phyloP scores from a whole-genome alignment of 2,329 filamentous ascomycete species.

The Sporothrix protearum region DNA sequence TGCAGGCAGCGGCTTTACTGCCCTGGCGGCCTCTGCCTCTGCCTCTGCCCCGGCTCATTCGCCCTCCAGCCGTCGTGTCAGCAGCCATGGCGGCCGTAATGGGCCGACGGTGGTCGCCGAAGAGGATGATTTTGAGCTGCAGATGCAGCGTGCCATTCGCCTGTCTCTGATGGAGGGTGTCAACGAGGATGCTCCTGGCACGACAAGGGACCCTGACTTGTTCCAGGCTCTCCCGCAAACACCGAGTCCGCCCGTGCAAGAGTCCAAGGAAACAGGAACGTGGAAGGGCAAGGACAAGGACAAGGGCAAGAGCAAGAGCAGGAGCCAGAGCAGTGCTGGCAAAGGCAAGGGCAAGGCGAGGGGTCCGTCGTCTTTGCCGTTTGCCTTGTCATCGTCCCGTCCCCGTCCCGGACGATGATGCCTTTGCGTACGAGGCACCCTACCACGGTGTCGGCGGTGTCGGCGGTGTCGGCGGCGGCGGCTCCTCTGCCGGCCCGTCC shows the following conservation, averaged over 20 bases:
- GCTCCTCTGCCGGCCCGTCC: neutral
- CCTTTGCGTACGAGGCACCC: neutral
- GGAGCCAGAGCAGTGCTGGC: conserved; percentile 21
- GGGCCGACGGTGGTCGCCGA: conserved; percentile 35
- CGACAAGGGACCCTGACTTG: neutral
- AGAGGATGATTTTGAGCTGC: conserved; percentile 54
- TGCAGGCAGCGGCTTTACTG: conserved; percentile 22
- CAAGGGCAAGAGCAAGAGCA: conserved; percentile 17
- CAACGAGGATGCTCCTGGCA: conserved; percentile 37
- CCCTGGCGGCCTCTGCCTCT: conserved; percentile 27
- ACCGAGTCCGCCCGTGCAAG: neutral
- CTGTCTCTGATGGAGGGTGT: conserved; percentile 57
- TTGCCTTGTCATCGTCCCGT: conserved; percentile 32
- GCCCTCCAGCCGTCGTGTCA: neutral
- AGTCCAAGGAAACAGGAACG: conserved; percentile 29
- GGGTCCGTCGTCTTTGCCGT: conserved; percentile 22
- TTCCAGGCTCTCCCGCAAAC: conserved; percentile 6
- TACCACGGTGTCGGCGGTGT: neutral
- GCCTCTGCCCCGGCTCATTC: no score
- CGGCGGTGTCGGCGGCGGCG: no score
- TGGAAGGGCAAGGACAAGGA: conserved; percentile 13
- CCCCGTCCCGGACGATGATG: conserved; percentile 15
- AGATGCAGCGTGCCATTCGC: conserved; percentile 61
- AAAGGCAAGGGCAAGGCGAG: neutral
- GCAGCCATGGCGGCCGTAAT: conserved; percentile 10